Conservation (phyloP, 768 basidiomycete species). For the Clathrus columnatus region DNA sequence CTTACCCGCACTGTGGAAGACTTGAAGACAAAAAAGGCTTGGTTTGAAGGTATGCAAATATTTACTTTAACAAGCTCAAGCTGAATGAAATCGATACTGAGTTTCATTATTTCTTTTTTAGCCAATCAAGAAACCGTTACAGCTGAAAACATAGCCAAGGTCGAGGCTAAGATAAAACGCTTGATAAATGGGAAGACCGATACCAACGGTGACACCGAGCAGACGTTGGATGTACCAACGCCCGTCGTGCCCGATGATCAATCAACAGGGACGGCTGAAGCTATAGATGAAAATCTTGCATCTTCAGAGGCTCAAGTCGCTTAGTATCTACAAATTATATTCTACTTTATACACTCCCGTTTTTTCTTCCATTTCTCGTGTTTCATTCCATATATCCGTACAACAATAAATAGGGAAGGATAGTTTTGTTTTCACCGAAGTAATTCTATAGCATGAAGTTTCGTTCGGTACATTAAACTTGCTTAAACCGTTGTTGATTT, state of each 20-base stretch:
- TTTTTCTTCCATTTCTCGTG: neutral
- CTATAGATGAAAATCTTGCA: constrained; percentile 21
- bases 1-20: constrained; percentile 81
- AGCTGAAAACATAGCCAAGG: constrained; percentile 71
- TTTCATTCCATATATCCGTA: too few species aligned
- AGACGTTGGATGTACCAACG: neutral
- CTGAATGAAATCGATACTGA: neutral
- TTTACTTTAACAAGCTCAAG: neutral
- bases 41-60: constrained; percentile 50
- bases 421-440: too few species aligned
- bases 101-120: neutral
- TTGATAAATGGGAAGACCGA: constrained; percentile 33
- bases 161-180: constrained; percentile 63
- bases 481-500: too few species aligned
- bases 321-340: neutral
- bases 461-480: too few species aligned
- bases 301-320: neutral
- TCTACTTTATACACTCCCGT: neutral
- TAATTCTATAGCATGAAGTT: too few species aligned
- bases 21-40: constrained; percentile 87
- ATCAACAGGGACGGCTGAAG: constrained; percentile 28
- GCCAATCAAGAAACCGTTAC: constrained; percentile 83
- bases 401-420: too few species aligned
- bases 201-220: neutral
- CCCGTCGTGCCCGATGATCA: neutral